Percentiles rank a stretch among this genome's conserved stretches.
Evolutionary conservation across 768 basidiomycete species (phyloP).

Genomic region (Coprinopsis sp.): DNA sequence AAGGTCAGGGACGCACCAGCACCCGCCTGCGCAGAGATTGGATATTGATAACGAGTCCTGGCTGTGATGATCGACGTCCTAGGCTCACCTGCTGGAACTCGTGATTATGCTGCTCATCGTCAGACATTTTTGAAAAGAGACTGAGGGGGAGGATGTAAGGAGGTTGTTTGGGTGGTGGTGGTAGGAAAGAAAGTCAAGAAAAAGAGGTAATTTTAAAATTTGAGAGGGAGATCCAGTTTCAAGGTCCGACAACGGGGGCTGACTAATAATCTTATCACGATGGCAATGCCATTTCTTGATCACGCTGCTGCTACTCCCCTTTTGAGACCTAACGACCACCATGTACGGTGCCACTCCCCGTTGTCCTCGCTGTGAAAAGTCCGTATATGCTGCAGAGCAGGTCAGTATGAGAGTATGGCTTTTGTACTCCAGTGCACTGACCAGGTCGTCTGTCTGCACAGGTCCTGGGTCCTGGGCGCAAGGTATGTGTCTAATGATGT

Average conservation of each 20-base stretch:
- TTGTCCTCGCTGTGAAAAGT: conserved; percentile 71
- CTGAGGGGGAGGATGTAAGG: conserved; percentile 1
- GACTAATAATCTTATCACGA: conserved; percentile 20
- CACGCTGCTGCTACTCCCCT: conserved; percentile 22
- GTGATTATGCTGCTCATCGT: conserved; percentile 86
- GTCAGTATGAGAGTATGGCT: too few species aligned
- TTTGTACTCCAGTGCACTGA: too few species aligned
- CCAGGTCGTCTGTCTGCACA: conserved; percentile 28
- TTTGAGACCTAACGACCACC: conserved; percentile 44
- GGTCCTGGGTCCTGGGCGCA: conserved; percentile 85
- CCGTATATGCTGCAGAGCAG: conserved; percentile 88
- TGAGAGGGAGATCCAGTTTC: conserved; percentile 26
- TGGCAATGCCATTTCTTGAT: conserved; percentile 10
- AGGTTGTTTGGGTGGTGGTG: conserved; percentile 6
- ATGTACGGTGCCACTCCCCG: conserved; percentile 61
- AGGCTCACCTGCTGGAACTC: conserved; percentile 74
- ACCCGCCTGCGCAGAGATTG: conserved; percentile 41
- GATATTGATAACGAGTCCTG: conserved; percentile 3
- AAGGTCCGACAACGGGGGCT: conserved; percentile 28
- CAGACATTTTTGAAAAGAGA: conserved; percentile 51
- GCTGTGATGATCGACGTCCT: conserved; percentile 8
- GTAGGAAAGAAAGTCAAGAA: conserved; percentile 16
- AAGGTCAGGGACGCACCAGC: conserved; percentile 76
- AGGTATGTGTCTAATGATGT: conserved; percentile 44
- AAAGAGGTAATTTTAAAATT: conserved; percentile 25